Base-by-base conservation (phyloP, 2,329 filamentous ascomycete species). In the Teratosphaeria viscida region DNA sequence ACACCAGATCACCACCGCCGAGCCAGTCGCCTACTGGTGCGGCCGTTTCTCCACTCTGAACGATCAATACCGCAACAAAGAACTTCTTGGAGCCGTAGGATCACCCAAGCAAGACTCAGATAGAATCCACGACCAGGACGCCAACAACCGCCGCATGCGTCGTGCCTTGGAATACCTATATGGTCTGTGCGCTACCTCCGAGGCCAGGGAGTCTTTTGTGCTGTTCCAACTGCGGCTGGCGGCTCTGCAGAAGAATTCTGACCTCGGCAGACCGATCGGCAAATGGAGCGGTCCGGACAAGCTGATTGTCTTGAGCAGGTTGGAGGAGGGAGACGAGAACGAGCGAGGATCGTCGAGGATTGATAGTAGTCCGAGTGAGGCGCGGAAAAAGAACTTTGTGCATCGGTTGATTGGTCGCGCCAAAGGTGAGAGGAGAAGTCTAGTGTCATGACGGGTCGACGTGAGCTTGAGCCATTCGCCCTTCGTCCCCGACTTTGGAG, bases 11-110 rank as follows among this genome's bases (percentile, higher is more conserved):
- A 54, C 49, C 55, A 62, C 37, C 16, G 61, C 66, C 10, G 66
- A 75, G 65, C 72, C 77, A 5, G 76, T 78, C 1, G 70, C 75
- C 2, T 87, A 85, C 70, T 88, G 85, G 85, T 75, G 78, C 11
- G 85, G 85, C 19, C 81, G 85, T 47, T 85, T 86, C 67, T 73
- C 78, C 56, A 73, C 81, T 2, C 71, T 86, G 0, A 76, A 81
- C 56, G 84, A 87, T 70, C 78, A 76, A n/a, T 77, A 80, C 63
- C 76, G 75, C 58, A 77, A 73, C 60, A 78, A 81, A 63, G 68
- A 79, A 26, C 60, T 68, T 4, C 61, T 67, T 0, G 62, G 64
- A 7, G 73, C 66, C 3, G 60, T 60, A 67, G 79, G 59, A 5
- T 55, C 34, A 35, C 58, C 64, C 14, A 65, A 66, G 54, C 59